Base-by-base conservation (phyloP, 768 basidiomycete species). In the Candolleomyces aberdarensis region DNA sequence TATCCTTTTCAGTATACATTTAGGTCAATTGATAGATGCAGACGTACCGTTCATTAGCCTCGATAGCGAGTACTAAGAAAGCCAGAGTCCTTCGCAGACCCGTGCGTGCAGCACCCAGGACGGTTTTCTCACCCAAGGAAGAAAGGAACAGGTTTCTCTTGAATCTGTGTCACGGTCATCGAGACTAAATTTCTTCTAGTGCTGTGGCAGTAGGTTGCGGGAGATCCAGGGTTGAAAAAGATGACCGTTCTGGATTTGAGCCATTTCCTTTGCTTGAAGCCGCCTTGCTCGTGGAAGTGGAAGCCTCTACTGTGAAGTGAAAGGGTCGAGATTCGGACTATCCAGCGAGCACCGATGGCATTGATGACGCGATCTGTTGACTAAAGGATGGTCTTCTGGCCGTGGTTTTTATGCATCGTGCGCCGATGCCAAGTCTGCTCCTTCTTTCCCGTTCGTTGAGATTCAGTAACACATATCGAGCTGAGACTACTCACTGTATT, bases 41-140 rank as follows among this genome's bases (percentile, higher is more conserved):
- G 44, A 60, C 59, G 64, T 79, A 72, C 94, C 95, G 72, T 99
- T 98, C 70, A 94, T 94, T 71, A 98, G 80, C 56, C 91, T 83
- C 97, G 8, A 98, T 79, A 5, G 93, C 93, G 13, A 97, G 97
- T 40, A 98, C 88, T 65, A 99, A 77, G 78, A 99, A 99, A 1
- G 96, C 94, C 65, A 98, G 82, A 4, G 96, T 99, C 79, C 98
- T 98, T 40, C 96, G 97, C 14, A 89, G 92, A 22, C 96, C 96
- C 22, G 96, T 99, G 64, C 88, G 84, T n/a, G 96, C 96, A 57
- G 97, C 96, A 62, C 97, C 96, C 14, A 98, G 82, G 11, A 99
- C 95, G 72, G n/a, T 98, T 97, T 74, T 94, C 92, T 36, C 96
- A 97, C n/a, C 95, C 91, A 3, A 98, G 83, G 19, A 96, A 78